A percentile compares a stretch with the other conserved stretches of the same genome.
These are phyloP conservation scores for Erigeron canadensis DNA, from an alignment of 129 eudicot species.

Conservation along the genomic window DNA sequence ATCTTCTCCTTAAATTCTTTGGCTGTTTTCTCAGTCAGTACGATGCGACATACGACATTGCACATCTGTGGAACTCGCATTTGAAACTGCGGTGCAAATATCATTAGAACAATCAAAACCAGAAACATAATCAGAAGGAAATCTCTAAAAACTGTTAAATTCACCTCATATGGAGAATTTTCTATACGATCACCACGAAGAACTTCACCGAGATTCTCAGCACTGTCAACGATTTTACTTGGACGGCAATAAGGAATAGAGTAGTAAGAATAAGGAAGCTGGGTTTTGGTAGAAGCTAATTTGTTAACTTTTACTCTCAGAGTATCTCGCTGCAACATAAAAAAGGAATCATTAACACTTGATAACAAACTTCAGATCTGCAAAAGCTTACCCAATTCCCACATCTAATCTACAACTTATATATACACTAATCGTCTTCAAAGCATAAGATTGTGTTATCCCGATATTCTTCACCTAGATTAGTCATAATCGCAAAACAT, in stretches of 20 bases:
- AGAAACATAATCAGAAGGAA: slow-evolving; percentile 5
- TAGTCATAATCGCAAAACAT: too few relatives aligned
- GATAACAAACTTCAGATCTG: not conserved
- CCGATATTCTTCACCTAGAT: not conserved
- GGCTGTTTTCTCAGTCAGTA: slow-evolving; percentile 51
- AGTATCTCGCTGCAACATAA: slow-evolving; percentile 44
- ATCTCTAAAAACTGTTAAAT: not conserved
- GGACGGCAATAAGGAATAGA: slow-evolving; percentile 66
- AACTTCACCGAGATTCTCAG: slow-evolving; percentile 74
- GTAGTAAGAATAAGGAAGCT: slow-evolving; percentile 72
- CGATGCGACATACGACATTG: slow-evolving; percentile 52
- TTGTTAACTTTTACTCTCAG: slow-evolving; percentile 73
- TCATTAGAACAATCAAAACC: slow-evolving; percentile 19
- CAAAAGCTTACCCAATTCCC: slow-evolving; percentile 12
- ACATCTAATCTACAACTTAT: not conserved
- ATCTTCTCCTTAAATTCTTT: slow-evolving; percentile 59
- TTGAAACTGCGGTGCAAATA: slow-evolving; percentile 44
- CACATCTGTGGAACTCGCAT: slow-evolving; percentile 70
- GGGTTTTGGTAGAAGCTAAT: slow-evolving; percentile 66
- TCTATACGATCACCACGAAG: slow-evolving; percentile 71
- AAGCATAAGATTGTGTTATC: too few relatives aligned
- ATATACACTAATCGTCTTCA: too few relatives aligned
- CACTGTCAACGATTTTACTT: slow-evolving; percentile 44
- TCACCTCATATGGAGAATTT: slow-evolving; percentile 67
- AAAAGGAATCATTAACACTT: slow-evolving; percentile 16